Conservation (phyloP, 176 grass and related monocot species). For the Oryza longistaminata region DNA sequence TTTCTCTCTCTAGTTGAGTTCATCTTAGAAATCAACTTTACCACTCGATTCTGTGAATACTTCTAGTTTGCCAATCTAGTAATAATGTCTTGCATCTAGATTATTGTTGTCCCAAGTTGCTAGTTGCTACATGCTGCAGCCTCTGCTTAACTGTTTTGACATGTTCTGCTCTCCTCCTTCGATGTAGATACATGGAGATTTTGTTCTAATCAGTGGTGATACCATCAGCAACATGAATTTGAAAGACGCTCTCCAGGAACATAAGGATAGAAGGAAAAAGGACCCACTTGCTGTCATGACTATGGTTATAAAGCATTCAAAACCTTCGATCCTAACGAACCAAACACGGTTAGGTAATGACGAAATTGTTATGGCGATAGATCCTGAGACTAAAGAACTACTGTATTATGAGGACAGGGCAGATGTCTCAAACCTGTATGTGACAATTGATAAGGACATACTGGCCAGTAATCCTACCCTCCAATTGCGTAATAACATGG, state of each 20-base stretch:
- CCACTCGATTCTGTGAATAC: not conserved
- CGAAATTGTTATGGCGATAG: conserved; percentile 75
- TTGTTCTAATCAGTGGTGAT: conserved; percentile 93
- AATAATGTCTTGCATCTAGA: not conserved
- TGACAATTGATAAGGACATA: conserved; percentile 85
- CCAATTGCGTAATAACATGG: conserved; percentile 76
- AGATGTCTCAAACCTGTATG: conserved; percentile 44
- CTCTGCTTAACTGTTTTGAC: conserved; percentile 5
- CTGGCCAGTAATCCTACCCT: conserved; percentile 71
- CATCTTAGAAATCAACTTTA: not conserved
- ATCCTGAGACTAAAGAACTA: conserved; percentile 86
- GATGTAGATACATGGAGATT: conserved; percentile 87
- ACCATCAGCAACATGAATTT: conserved; percentile 94
- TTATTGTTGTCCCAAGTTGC: not conserved
- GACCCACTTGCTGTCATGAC: conserved; percentile 95
- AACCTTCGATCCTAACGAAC: conserved; percentile 62
- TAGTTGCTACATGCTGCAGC: not conserved
- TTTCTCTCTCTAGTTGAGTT: not conserved
- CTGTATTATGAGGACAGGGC: conserved; percentile 80
- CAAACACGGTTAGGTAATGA: conserved; percentile 87
- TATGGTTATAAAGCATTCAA: conserved; percentile 87
- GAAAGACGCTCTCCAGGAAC: conserved; percentile 71
- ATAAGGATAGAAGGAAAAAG: conserved; percentile 89
- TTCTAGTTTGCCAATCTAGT: not conserved
- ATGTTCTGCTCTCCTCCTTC: conserved; percentile 8